Percentiles rank a stretch among this genome's conserved stretches.
phyloP scores from a whole-genome alignment of 2,329 filamentous ascomycete species.

The Chalaropsis ovoidea region DNA sequence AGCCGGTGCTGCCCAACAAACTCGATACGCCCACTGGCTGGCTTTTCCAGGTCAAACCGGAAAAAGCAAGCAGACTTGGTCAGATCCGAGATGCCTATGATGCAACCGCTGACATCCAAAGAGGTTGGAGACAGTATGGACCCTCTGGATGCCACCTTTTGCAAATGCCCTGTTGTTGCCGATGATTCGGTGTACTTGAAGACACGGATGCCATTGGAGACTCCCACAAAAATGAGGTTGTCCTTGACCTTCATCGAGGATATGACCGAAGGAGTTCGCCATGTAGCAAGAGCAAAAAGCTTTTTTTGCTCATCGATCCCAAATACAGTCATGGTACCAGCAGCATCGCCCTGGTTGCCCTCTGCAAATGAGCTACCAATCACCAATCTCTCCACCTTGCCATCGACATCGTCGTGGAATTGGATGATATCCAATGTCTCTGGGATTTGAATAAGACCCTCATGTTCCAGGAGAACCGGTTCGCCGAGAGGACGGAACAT shows the following conservation, averaged over 20 bases:
- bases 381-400: constrained; percentile 66
- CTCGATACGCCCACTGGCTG: constrained; percentile 59
- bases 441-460: constrained; percentile 55
- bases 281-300: constrained; percentile 60
- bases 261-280: constrained; percentile 67
- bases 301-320: constrained; percentile 67
- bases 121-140: constrained; percentile 78
- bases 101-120: constrained; percentile 59
- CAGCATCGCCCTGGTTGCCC: not conserved
- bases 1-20: constrained; percentile 72
- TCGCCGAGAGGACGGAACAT: constrained; percentile 67
- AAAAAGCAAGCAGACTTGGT: constrained; percentile 86
- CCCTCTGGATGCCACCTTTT: constrained; percentile 65
- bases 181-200: constrained; percentile 49
- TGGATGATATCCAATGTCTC: constrained; percentile 74
- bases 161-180: constrained; percentile 47
- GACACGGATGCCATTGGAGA: constrained; percentile 74
- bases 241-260: constrained; percentile 65
- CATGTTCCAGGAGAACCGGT: constrained; percentile 50
- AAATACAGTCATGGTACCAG: constrained; percentile 48
- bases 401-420: constrained; percentile 49
- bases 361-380: constrained; percentile 62
- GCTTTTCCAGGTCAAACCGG: constrained; percentile 53
- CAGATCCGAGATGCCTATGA: constrained; percentile 77
- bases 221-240: constrained; percentile 69